phyloP scores from a whole-genome alignment of 352 stramenopile species.

The Phytophthora nicotianae region DNA sequence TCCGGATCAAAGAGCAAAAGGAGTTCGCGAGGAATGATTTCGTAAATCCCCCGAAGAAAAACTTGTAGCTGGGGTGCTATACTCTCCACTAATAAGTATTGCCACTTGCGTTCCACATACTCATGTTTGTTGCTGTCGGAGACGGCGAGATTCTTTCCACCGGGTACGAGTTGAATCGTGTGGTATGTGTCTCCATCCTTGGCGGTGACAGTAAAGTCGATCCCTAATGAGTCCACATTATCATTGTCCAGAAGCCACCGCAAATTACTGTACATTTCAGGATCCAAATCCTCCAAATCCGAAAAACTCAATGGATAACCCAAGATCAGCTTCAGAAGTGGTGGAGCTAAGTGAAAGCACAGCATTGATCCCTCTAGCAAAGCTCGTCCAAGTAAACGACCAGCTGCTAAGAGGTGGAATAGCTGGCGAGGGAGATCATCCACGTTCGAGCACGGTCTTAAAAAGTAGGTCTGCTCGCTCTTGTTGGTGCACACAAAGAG shows the following conservation, averaged over 20 bases:
- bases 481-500: neutral
- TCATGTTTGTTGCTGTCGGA: slow-evolving; percentile 89
- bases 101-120: slow-evolving; percentile 89
- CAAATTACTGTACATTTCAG: neutral
- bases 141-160: neutral
- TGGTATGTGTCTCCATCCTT: neutral
- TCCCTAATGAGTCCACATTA: neutral
- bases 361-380: neutral
- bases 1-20: neutral
- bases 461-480: neutral
- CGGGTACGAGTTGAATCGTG: neutral
- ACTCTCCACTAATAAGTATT: slow-evolving; percentile 91
- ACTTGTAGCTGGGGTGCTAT: slow-evolving; percentile 77
- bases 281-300: neutral
- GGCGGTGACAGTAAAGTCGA: neutral
- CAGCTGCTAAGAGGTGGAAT: neutral
- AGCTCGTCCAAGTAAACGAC: neutral
- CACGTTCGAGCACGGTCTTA: neutral
- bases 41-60: slow-evolving; percentile 93
- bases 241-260: neutral
- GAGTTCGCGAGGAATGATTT: slow-evolving; percentile 85
- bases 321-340: neutral
- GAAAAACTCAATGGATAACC: neutral
- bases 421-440: neutral
- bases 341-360: neutral